These are phyloP conservation scores for Vanderwaltozyma verrucispora DNA, from an alignment of 805 yeast genomes.

Conservation along the genomic window DNA sequence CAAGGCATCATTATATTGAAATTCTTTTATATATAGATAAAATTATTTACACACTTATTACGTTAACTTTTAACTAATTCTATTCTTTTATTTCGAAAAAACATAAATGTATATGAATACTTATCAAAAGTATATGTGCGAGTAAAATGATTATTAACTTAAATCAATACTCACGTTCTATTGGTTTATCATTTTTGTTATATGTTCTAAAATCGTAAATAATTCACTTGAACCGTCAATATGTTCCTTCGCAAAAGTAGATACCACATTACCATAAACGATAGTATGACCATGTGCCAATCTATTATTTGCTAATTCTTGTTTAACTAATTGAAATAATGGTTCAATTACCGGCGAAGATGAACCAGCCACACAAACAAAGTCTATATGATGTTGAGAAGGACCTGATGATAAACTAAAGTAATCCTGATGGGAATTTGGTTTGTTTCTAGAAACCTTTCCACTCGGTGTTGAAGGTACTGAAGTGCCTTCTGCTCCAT, in stretches of 20 bases:
- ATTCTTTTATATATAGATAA: too few relatives aligned
- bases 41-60: too few relatives aligned
- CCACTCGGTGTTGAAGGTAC: slow-evolving; percentile 16
- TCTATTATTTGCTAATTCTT: slow-evolving; percentile 27
- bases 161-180: too few relatives aligned
- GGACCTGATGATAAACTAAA: neutral
- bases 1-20: too few relatives aligned
- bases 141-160: too few relatives aligned
- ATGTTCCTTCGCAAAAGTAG: slow-evolving; percentile 52
- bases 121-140: too few relatives aligned
- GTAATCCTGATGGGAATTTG: slow-evolving; percentile 1
- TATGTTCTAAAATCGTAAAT: slow-evolving; percentile 37
- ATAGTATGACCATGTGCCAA: slow-evolving; percentile 47
- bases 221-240: slow-evolving; percentile 64
- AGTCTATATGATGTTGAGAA: slow-evolving; percentile 26
- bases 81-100: too few relatives aligned
- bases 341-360: slow-evolving; percentile 62
- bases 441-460: neutral
- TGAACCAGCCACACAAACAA: slow-evolving; percentile 54
- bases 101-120: too few relatives aligned
- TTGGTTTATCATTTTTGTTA: slow-evolving; percentile 1
- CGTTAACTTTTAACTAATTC: too few relatives aligned
- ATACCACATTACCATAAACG: slow-evolving; percentile 42
- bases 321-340: slow-evolving; percentile 44
- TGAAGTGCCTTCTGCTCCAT: slow-evolving; percentile 20